phyloP scores from a whole-genome alignment of 192 early-diverging fungal genomes.

The Linnemannia elongata region DNA sequence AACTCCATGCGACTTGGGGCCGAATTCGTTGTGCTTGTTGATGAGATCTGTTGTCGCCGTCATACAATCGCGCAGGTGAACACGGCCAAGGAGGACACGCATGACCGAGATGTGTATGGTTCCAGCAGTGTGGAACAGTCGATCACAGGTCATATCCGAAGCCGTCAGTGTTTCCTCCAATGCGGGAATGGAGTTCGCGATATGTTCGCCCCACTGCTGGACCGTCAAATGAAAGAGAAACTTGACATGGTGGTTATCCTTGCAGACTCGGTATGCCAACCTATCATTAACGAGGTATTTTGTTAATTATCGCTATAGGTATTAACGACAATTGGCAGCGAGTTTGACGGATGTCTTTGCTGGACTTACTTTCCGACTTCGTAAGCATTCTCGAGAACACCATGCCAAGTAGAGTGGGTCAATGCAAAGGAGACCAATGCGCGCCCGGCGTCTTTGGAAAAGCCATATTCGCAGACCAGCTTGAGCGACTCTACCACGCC shows the following conservation, averaged over 20 bases:
- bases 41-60: slow-evolving; percentile 26
- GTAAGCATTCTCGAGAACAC: slow-evolving; percentile 44
- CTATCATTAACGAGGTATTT: background rate
- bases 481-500: slow-evolving; percentile 35
- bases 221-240: slow-evolving; percentile 45
- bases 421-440: slow-evolving; percentile 43
- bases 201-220: slow-evolving; percentile 53
- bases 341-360: background rate
- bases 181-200: slow-evolving; percentile 48
- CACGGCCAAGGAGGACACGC: slow-evolving; percentile 35
- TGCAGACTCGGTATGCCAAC: slow-evolving; percentile 26
- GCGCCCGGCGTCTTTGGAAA: slow-evolving; percentile 42
- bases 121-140: slow-evolving; percentile 43
- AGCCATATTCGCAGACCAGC: slow-evolving; percentile 36
- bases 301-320: background rate
- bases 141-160: slow-evolving; percentile 34
- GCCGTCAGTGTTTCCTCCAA: slow-evolving; percentile 38
- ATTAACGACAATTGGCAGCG: too few relatives aligned
- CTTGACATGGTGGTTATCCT: slow-evolving; percentile 46
- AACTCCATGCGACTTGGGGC: slow-evolving; percentile 43
- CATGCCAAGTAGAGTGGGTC: slow-evolving; percentile 50
- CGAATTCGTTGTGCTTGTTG: slow-evolving; percentile 49
- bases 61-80: slow-evolving; percentile 45
- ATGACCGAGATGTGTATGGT: slow-evolving; percentile 39
- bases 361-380: slow-evolving; percentile 43